phyloP scores from a whole-genome alignment of 371 early-diverging fungal genomes.

The Nematocida sp. region DNA sequence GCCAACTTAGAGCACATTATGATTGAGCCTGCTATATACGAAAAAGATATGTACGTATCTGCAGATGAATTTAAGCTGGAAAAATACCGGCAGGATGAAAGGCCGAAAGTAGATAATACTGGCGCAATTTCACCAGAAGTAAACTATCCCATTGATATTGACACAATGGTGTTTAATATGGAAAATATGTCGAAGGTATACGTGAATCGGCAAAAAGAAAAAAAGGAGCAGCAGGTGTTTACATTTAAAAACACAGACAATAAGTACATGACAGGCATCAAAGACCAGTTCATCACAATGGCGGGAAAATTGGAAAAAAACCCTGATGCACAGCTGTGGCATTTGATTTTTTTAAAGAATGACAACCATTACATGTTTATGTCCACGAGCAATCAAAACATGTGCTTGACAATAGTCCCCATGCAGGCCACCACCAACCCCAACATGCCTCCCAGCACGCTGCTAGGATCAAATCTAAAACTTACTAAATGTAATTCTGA shows the following conservation, averaged over 20 bases:
- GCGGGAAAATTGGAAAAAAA: neutral
- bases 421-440: neutral
- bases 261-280: constrained; percentile 15
- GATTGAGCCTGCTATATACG: constrained; percentile 8
- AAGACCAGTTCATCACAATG: constrained; percentile 1
- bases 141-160: constrained; percentile 1
- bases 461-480: neutral
- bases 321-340: constrained; percentile 3
- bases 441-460: neutral
- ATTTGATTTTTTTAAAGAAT: neutral
- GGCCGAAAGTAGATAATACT: neutral
- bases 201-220: neutral
- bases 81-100: neutral
- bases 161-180: constrained; percentile 8
- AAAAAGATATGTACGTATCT: neutral
- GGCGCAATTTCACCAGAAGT: neutral
- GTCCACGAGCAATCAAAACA: neutral
- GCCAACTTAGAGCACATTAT: neutral
- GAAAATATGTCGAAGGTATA: neutral
- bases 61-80: constrained; percentile 7
- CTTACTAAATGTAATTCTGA: neutral
- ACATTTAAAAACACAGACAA: neutral
- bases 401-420: constrained; percentile 3
- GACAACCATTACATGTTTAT: constrained; percentile 1
- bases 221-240: neutral